Percentiles rank a stretch among this genome's conserved stretches.
phyloP scores from a whole-genome alignment of 345 rosid genomes.

The Gossypioides kirkii region DNA sequence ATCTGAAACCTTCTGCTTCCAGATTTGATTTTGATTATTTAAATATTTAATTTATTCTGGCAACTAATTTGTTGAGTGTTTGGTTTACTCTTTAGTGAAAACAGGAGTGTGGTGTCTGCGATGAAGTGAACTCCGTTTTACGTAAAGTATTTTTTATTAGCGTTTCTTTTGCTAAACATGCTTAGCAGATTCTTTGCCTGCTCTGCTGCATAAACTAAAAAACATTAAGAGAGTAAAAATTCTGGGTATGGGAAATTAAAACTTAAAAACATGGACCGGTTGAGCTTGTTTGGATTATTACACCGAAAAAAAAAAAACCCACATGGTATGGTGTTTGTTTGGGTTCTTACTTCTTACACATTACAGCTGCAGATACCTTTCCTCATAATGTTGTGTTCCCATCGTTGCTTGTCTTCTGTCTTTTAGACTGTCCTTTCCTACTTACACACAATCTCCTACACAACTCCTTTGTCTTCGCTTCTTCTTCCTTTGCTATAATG shows the following conservation, averaged over 20 bases:
- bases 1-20: background rate
- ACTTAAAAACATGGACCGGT: background rate
- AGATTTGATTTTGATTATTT: too few species aligned
- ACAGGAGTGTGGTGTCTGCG: background rate
- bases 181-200: background rate
- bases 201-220: background rate
- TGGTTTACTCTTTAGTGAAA: background rate
- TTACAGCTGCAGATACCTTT: constrained; percentile 39
- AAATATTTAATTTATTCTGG: background rate
- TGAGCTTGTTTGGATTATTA: constrained; percentile 22
- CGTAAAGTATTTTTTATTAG: background rate
- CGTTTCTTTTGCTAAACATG: background rate
- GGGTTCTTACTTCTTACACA: constrained; percentile 16
- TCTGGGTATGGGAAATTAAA: constrained; percentile 5
- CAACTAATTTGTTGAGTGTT: background rate
- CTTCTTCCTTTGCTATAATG: constrained; percentile 21
- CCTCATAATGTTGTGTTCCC: constrained; percentile 37
- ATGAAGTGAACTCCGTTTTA: background rate
- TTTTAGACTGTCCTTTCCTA: constrained; percentile 13
- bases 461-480: constrained; percentile 18
- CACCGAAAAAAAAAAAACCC: constrained; percentile 26
- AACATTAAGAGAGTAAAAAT: constrained; percentile 20
- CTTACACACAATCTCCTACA: constrained; percentile 12
- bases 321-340: constrained; percentile 31
- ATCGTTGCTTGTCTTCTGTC: constrained; percentile 23